Conservation (phyloP, 2,329 filamentous ascomycete species). For the Venturia pyrina region DNA sequence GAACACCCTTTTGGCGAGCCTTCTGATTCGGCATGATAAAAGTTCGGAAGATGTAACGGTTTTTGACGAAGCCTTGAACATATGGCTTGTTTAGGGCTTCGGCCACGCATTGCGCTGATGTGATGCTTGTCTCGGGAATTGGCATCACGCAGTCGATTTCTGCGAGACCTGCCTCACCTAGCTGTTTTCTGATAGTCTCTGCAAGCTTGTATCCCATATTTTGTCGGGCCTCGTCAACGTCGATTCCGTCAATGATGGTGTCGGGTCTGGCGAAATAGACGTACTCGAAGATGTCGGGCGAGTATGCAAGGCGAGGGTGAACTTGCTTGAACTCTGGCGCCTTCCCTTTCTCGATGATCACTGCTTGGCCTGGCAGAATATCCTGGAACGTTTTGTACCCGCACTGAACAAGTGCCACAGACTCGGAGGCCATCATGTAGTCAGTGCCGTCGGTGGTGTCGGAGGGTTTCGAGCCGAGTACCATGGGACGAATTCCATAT, state of each 20-base stretch:
- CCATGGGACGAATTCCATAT: conserved; percentile 74
- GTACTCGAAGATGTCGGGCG: conserved; percentile 79
- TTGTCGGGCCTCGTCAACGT: conserved; percentile 71
- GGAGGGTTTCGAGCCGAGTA: conserved; percentile 65
- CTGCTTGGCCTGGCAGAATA: conserved; percentile 73
- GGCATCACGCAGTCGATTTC: conserved; percentile 81
- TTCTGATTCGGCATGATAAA: conserved; percentile 82
- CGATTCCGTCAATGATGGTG: conserved; percentile 76
- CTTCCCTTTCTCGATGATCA: conserved; percentile 72
- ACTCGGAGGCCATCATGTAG: conserved; percentile 89
- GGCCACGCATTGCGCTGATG: conserved; percentile 68
- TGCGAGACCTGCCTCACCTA: conserved; percentile 59
- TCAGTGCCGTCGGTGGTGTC: conserved; percentile 56
- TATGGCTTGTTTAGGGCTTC: conserved; percentile 66
- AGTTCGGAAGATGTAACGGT: conserved; percentile 78
- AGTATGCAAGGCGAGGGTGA: conserved; percentile 56
- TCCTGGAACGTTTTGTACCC: conserved; percentile 69
- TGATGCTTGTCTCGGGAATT: conserved; percentile 75
- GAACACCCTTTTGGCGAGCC: conserved; percentile 72
- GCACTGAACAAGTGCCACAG: conserved; percentile 70
- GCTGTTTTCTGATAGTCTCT: conserved; percentile 54
- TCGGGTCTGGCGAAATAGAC: conserved; percentile 83
- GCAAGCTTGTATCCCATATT: conserved; percentile 81
- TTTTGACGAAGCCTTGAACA: conserved; percentile 78
- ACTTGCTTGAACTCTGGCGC: conserved; percentile 68